Evolutionary conservation across 139 green algal genomes (phyloP), one percentile per base, ranked within the genome.

Genomic region (Ulvella scutata): DNA sequence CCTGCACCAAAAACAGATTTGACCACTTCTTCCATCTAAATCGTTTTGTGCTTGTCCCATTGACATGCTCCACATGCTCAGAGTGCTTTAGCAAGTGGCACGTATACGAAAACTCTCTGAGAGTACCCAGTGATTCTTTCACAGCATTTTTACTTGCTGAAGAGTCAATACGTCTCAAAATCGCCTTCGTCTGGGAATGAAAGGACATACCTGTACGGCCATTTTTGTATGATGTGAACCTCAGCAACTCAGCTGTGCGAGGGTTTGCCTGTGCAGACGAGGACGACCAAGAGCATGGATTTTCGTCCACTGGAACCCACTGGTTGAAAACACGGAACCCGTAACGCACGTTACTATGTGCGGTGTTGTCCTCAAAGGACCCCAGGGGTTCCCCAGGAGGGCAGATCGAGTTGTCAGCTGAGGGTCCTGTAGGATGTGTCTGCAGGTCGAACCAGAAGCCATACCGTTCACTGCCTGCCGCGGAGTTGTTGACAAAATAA

Each of bases 291-390:
- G 4, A 4, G 34, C 36, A 75, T 26, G 36, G 23, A 28, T 23
- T 20, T 6, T 26, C n/a, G 51, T 29, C 20, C 37, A 31, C 10
- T 20, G 72, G 72, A 13, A 60, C 72, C n/a, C 38, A 75, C 21
- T n/a, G 34, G 34, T 75, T 75, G 2, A 75, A 75, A 33, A 85
- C 67, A 28, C 82, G 43, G 33, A 86, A 72, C 26, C 86, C 86
- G 43, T 91, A 90, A 62, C 85, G 83, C 37, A 82, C 78, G 77
- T 90, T 91, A 75, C 78, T 85, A 79, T 91, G 87, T 20, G 85
- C 85, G 0, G 61, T 39, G 77, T 91, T 91, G 79, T 87, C 81
- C 44, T 37, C 43, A 76, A 85, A 89, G 6, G 28, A 37, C 10
- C 77, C 77, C 6, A 81, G 62, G 4, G 72, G 34, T 35, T 72